Percentiles rank a stretch among this genome's conserved stretches.
Evolutionary conservation across 345 rosid genomes (phyloP).

Genomic region (Balakata baccata): DNA sequence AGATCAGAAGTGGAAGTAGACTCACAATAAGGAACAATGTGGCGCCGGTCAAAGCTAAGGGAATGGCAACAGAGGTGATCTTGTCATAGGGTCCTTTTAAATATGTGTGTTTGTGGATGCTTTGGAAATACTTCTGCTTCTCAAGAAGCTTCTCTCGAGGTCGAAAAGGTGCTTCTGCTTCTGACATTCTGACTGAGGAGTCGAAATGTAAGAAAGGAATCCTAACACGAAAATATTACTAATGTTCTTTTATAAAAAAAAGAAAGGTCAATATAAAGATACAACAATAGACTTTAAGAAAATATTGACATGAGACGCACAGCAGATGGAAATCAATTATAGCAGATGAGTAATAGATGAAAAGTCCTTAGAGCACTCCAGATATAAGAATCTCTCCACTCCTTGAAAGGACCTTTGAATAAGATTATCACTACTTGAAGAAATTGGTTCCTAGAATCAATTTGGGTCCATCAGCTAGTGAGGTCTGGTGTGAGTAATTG

Average conservation of each 20-base stretch:
- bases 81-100: slow-evolving; percentile 77
- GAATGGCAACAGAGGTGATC: slow-evolving; percentile 87
- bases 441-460: background rate
- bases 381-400: too few species aligned
- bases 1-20: background rate
- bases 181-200: slow-evolving; percentile 49
- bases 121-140: slow-evolving; percentile 76
- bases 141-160: slow-evolving; percentile 80
- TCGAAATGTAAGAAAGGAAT: background rate
- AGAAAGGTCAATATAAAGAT: background rate
- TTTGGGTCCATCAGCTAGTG: too few species aligned
- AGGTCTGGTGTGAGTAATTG: background rate
- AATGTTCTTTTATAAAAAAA: background rate
- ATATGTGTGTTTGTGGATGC: slow-evolving; percentile 71
- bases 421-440: too few species aligned
- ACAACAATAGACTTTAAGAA: background rate
- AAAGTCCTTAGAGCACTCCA: too few species aligned
- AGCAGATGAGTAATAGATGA: too few species aligned
- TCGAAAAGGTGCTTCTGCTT: slow-evolving; percentile 53
- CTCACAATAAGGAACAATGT: slow-evolving; percentile 71
- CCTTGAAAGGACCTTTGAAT: too few species aligned
- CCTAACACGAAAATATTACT: too few species aligned
- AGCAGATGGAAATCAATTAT: too few species aligned
- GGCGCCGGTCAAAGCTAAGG: slow-evolving; percentile 58
- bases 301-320: background rate